Conservation (phyloP, 306 rosid genomes). For the Senna siamea region DNA sequence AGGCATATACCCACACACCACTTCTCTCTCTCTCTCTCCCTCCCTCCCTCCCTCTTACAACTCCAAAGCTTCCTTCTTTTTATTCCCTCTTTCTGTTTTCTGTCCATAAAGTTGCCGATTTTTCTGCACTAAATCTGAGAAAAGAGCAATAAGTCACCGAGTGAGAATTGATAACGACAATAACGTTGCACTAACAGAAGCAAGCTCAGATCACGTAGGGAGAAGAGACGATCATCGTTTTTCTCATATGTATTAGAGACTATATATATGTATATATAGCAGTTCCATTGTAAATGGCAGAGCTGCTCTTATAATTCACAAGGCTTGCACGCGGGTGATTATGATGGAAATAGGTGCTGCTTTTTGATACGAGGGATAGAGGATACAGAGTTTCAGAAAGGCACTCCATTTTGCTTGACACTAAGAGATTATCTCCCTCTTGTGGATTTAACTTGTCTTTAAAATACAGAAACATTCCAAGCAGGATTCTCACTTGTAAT, state of each 20-base stretch:
- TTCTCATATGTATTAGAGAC: constrained; percentile 26
- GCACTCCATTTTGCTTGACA: constrained; percentile 15
- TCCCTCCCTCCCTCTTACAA: constrained; percentile 18
- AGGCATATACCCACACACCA: constrained; percentile 29
- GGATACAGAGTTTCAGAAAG: constrained; percentile 48
- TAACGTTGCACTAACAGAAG: constrained; percentile 23
- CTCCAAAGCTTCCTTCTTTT: constrained; percentile 33
- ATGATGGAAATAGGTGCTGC: too few relatives aligned
- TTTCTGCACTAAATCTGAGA: constrained; percentile 34
- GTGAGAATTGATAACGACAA: constrained; percentile 25
- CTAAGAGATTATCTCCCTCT: not conserved
- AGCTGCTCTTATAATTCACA: too few relatives aligned
- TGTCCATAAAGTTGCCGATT: constrained; percentile 41
- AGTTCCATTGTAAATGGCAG: constrained; percentile 26
- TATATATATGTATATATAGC: too few relatives aligned
- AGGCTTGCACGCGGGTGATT: too few relatives aligned
- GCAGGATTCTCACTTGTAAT: constrained; percentile 18
- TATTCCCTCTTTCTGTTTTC: constrained; percentile 42
- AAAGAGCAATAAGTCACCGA: constrained; percentile 26
- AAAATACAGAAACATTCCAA: constrained; percentile 35
- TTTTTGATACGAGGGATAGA: too few relatives aligned
- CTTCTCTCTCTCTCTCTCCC: constrained; percentile 18
- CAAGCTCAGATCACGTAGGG: constrained; percentile 1
- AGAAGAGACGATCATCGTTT: constrained; percentile 19
- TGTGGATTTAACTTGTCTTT: constrained; percentile 30